A percentile compares a stretch with the other conserved stretches of the same genome.
These are phyloP conservation scores for Anisodus tanguticus DNA, from an alignment of 257 asterid species.

Conservation along the genomic window DNA sequence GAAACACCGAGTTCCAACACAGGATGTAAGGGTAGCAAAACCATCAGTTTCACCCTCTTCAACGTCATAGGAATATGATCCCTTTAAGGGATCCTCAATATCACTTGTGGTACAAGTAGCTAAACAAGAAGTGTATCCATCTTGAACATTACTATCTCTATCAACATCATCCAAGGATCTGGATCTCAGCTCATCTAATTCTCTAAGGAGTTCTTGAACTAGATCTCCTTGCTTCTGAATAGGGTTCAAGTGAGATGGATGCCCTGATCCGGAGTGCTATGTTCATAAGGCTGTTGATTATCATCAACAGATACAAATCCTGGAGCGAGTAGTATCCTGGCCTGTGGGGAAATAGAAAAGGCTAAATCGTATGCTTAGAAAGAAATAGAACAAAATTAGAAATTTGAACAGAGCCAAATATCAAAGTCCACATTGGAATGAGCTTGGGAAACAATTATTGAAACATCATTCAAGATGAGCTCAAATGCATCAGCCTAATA, in stretches of 20 bases:
- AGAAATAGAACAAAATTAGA: no score
- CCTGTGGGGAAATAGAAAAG: conserved; percentile 49
- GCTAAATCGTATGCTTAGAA: not conserved
- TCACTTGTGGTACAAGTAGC: conserved; percentile 85
- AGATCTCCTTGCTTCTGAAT: conserved; percentile 24
- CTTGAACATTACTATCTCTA: conserved; percentile 58
- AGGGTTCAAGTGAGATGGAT: no score
- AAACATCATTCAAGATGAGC: no score
- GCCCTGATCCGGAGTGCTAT: no score
- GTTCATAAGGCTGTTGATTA: conserved; percentile 36
- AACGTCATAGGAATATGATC: conserved; percentile 52
- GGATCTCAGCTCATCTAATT: conserved; percentile 39
- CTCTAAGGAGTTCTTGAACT: conserved; percentile 39
- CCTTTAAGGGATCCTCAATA: conserved; percentile 60
- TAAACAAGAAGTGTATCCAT: conserved; percentile 73
- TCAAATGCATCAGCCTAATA: no score
- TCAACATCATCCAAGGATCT: conserved; percentile 49
- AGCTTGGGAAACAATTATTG: no score
- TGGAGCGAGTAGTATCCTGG: conserved; percentile 77
- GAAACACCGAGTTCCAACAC: conserved; percentile 96
- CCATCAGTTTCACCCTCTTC: conserved; percentile 56
- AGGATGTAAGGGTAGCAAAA: conserved; percentile 76
- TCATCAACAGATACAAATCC: conserved; percentile 50
- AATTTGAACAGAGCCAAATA: no score
- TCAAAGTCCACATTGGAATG: no score